Evolutionary conservation across 2,329 filamentous ascomycete species (phyloP).

Genomic region (Cadophora malorum): DNA sequence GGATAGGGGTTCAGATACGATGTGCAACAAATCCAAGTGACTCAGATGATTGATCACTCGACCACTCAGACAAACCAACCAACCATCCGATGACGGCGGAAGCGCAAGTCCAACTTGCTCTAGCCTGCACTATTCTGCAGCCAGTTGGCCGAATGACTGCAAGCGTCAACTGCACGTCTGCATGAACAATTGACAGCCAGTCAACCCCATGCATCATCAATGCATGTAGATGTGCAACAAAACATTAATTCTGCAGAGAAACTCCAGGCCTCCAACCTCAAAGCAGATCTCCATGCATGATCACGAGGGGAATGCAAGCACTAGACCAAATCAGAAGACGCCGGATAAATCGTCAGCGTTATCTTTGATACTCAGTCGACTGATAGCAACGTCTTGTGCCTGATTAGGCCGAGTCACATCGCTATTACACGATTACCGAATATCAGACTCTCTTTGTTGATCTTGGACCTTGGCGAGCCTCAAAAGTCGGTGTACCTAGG

Average conservation of each 20-base stretch:
- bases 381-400: background rate
- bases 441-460: background rate
- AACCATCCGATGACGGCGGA: conserved; percentile 10
- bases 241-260: background rate
- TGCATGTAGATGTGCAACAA: conserved; percentile 24
- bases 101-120: background rate
- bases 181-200: conserved; percentile 17
- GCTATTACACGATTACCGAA: background rate
- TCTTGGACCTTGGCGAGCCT: conserved; percentile 15
- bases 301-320: conserved; percentile 2
- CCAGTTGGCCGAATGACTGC: conserved; percentile 19
- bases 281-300: conserved; percentile 16
- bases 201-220: conserved; percentile 13
- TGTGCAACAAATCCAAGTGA: conserved; percentile 14
- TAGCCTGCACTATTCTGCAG: background rate
- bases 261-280: background rate
- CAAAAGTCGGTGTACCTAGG: conserved; percentile 12
- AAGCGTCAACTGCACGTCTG: conserved; percentile 10
- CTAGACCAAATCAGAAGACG: conserved; percentile 15
- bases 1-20: conserved; percentile 13
- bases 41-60: conserved; percentile 14
- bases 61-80: conserved; percentile 12
- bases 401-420: background rate
- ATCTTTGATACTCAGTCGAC: background rate
- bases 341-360: conserved; percentile 3